Conservation (phyloP, 371 early-diverging fungal species). For the Saksenaea vasiformis region DNA sequence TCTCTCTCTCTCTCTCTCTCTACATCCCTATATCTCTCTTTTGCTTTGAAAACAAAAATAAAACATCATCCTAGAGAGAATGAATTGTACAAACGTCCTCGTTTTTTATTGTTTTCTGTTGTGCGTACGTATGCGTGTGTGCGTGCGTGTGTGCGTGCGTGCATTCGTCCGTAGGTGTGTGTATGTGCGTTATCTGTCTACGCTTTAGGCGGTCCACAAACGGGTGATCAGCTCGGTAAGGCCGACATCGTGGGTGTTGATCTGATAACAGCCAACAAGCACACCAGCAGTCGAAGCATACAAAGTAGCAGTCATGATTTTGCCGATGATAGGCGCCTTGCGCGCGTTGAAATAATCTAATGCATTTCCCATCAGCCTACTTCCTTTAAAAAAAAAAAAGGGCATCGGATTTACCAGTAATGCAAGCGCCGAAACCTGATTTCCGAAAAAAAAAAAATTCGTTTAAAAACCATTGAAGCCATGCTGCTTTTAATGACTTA, state of each 20-base stretch:
- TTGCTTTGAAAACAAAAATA: not conserved
- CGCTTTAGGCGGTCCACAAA: slow-evolving; percentile 75
- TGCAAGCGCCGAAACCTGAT: slow-evolving; percentile 62
- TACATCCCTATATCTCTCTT: not conserved
- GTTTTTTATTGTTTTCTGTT: too few relatives aligned
- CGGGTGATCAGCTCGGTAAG: slow-evolving; percentile 84
- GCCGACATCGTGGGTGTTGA: slow-evolving; percentile 96
- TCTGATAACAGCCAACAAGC: slow-evolving; percentile 86
- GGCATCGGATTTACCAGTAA: slow-evolving; percentile 44
- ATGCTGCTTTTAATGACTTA: too few relatives aligned
- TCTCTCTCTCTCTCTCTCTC: not conserved
- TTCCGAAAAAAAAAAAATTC: slow-evolving; percentile 1
- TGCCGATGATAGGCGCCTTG: slow-evolving; percentile 66
- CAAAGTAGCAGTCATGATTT: slow-evolving; percentile 62
- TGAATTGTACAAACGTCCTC: too few relatives aligned
- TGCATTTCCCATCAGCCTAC: not conserved
- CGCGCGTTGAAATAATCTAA: slow-evolving; percentile 86
- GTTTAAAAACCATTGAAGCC: not conserved
- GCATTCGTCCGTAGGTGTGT: too few relatives aligned
- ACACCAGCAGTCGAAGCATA: slow-evolving; percentile 70
- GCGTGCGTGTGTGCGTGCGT: too few relatives aligned
- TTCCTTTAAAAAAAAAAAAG: slow-evolving; percentile 3
- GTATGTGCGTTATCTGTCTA: not conserved
- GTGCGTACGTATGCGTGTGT: too few relatives aligned
- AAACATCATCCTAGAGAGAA: too few relatives aligned